Conservation (phyloP, 2,329 filamentous ascomycete genomes). For the Teratosphaeriaceae sp. region DNA sequence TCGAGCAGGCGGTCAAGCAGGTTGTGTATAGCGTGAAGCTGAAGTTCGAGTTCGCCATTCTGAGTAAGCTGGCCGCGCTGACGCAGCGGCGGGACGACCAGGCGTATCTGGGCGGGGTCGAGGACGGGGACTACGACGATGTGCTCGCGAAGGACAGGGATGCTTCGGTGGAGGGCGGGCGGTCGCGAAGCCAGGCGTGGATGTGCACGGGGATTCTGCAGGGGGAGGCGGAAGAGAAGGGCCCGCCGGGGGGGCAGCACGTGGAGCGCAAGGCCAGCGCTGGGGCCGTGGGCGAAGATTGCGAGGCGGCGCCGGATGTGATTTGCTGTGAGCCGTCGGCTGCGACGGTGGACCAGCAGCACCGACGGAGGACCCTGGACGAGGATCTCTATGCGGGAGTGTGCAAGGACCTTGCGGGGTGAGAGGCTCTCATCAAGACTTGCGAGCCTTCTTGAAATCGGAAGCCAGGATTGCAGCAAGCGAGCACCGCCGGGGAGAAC, state of each 20-base stretch:
- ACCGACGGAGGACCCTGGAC: neutral
- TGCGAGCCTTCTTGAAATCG: too few species aligned
- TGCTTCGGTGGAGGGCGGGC: neutral
- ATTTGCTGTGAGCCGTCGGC: too few species aligned
- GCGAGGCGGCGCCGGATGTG: too few species aligned
- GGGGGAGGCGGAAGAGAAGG: neutral
- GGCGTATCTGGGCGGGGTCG: neutral
- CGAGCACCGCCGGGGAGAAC: too few species aligned
- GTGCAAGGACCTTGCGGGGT: neutral
- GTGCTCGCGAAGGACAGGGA: neutral
- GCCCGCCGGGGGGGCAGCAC: neutral
- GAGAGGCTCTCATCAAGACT: neutral
- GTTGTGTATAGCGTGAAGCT: slow-evolving; percentile 21
- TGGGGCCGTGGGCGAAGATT: too few species aligned
- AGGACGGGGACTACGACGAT: neutral
- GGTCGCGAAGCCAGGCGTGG: neutral
- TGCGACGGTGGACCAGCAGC: neutral
- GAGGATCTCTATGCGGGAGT: neutral
- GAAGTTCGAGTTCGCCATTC: slow-evolving; percentile 16
- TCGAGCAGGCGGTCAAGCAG: slow-evolving; percentile 31
- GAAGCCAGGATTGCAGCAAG: too few species aligned
- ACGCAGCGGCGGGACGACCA: neutral
- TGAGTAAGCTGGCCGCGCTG: slow-evolving; percentile 16
- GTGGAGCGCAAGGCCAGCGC: too few species aligned
- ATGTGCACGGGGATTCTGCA: neutral